These are phyloP conservation scores for Cryptosporidium parvum DNA, from an alignment of 169 alveolate genomes.

Conservation along the genomic window DNA sequence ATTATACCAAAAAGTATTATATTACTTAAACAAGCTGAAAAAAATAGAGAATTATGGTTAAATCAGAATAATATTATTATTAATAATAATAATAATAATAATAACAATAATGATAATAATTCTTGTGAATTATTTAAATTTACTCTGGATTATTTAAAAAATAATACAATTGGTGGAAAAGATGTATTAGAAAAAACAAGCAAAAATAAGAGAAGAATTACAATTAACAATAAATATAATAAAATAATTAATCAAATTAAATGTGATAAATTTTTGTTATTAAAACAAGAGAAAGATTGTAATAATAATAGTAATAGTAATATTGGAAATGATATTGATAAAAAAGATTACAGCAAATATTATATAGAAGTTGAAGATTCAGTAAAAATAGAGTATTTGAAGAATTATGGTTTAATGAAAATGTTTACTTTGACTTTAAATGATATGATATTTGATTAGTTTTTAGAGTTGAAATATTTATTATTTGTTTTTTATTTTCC, in stretches of 20 bases:
- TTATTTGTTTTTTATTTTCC: no score
- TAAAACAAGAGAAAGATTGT: not conserved
- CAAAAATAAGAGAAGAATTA: not conserved
- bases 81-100: not conserved
- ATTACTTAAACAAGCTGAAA: constrained; percentile 34
- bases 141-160: constrained; percentile 30
- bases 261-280: not conserved
- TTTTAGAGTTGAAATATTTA: not conserved
- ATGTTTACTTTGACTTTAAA: not conserved
- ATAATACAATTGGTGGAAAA: constrained; percentile 43
- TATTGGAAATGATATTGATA: no score
- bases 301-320: not conserved
- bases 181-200: not conserved
- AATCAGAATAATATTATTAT: not conserved
- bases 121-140: constrained; percentile 4
- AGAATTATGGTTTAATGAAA: not conserved
- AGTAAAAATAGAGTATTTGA: not conserved
- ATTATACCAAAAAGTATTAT: constrained; percentile 17
- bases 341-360: not conserved
- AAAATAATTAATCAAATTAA: not conserved
- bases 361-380: not conserved
- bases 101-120: no score
- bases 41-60: constrained; percentile 35
- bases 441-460: not conserved
- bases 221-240: not conserved